Base-by-base conservation (phyloP, 2,329 filamentous ascomycete genomes). In the Ilyonectria destructans region DNA sequence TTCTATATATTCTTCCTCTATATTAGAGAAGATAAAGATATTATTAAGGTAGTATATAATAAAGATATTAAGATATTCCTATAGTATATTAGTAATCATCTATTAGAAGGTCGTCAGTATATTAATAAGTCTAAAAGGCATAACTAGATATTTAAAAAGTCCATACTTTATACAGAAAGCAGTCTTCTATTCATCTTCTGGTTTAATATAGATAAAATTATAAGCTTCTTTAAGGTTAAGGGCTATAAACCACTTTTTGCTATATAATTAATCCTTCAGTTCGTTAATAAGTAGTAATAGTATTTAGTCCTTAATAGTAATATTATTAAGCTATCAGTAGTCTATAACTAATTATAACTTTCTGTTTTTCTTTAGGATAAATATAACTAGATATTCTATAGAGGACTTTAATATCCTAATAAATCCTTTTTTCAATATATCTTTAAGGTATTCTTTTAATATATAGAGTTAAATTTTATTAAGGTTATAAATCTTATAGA, bases 131-230 rank as follows among this genome's bases (percentile, higher is more conserved):
- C 9, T 23, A 33, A 48, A 26, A 10, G 21, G 13, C 66, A 79
- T 77, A 29, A 83, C 72, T 35, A 77, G 49, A 51, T 75, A 83
- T 65, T 83, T 61, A 69, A 70, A 83, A 8, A 48, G 19, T 70
- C 75, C 73, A 70, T 77, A 82, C 19, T 71, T 45, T 1, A 74
- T 82, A 23, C 63, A 23, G 62, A 82, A 83, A 0, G 73, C 72
- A 13, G 69, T 82, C 55, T 79, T 80, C 73, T 70, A 81, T 68
- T 82, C 72, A 46, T 82, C 55, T 8, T 76, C 74, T 72, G 74
- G 31, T n/a, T 67, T 71, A 49, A 83, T 80, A 10, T 71, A 37
- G 1, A 83, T 75, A 2, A 71, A 57, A 51, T 82, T 74, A 69
- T 79, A 82, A 9, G 40, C 55, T 61, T 46, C 49, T 26, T 68